Evolutionary conservation across 345 rosid species (phyloP).

Genomic region (Boechera stricta): DNA sequence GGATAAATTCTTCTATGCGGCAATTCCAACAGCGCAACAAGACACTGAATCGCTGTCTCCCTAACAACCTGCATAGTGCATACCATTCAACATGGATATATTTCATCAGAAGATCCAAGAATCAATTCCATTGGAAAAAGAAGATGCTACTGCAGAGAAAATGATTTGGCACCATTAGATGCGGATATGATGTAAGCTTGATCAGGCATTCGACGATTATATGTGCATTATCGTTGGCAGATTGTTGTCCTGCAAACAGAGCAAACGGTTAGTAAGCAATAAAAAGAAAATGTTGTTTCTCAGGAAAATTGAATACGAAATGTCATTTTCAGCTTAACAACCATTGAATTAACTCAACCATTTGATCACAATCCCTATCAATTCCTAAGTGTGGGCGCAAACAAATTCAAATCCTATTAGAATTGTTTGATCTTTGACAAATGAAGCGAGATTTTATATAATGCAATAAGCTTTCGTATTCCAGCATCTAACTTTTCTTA

Average conservation of each 20-base stretch:
- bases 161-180: slow-evolving; percentile 62
- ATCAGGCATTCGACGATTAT: slow-evolving; percentile 62
- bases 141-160: not conserved
- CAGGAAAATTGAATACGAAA: not conserved
- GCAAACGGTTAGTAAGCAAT: not conserved
- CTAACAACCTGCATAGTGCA: slow-evolving; percentile 56
- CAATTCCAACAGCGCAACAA: slow-evolving; percentile 67
- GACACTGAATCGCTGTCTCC: slow-evolving; percentile 91
- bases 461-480: slow-evolving; percentile 18
- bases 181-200: slow-evolving; percentile 61
- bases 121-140: not conserved
- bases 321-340: not conserved
- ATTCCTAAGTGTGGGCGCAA: too few species aligned
- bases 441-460: not conserved
- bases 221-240: slow-evolving; percentile 64
- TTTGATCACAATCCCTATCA: not conserved
- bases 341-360: slow-evolving; percentile 1
- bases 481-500: slow-evolving; percentile 41
- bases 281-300: not conserved
- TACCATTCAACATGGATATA: not conserved
- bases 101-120: not conserved
- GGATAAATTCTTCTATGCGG: slow-evolving; percentile 78
- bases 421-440: not conserved
- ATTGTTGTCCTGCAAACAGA: slow-evolving; percentile 63
- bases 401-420: too few species aligned